These are phyloP conservation scores for Gossypium anomalum DNA, from an alignment of 345 rosid species.

Conservation along the genomic window DNA sequence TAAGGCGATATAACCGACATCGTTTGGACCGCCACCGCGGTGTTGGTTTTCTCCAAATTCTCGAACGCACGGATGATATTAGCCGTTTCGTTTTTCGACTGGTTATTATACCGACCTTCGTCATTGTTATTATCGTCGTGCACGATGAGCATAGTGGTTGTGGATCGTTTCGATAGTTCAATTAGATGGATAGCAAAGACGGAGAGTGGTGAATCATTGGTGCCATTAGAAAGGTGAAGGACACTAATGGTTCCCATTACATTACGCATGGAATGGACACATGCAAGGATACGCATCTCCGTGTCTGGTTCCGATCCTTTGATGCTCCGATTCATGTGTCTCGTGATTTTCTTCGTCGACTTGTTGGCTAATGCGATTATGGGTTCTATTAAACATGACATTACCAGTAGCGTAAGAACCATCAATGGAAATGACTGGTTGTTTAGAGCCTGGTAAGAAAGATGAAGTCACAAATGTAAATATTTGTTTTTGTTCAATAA, in stretches of 20 bases:
- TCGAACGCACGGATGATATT: conserved; percentile 33
- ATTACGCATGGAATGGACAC: conserved; percentile 33
- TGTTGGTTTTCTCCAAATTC: conserved; percentile 25
- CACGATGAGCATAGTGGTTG: conserved; percentile 51
- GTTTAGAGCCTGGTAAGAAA: conserved; percentile 34
- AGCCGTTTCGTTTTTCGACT: conserved; percentile 29
- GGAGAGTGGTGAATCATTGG: conserved; percentile 31
- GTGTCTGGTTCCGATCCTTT: conserved; percentile 28
- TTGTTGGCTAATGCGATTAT: conserved; percentile 24
- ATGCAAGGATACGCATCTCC: conserved; percentile 33
- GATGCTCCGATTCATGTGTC: conserved; percentile 37
- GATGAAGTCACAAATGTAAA: not conserved
- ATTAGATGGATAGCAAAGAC: conserved; percentile 49
- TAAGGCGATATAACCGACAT: conserved; percentile 56
- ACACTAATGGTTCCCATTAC: conserved; percentile 39
- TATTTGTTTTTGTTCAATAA: not conserved
- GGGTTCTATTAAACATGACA: conserved; percentile 46
- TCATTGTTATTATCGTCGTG: conserved; percentile 23
- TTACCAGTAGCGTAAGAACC: conserved; percentile 28
- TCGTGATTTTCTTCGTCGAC: conserved; percentile 21
- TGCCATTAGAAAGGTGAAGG: conserved; percentile 39
- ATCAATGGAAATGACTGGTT: conserved; percentile 34
- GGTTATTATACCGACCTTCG: conserved; percentile 5
- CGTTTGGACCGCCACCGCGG: conserved; percentile 27
- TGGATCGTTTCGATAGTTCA: conserved; percentile 45